Conservation (phyloP, 805 yeast genomes). For the Cyberlindnera suaveolens region DNA sequence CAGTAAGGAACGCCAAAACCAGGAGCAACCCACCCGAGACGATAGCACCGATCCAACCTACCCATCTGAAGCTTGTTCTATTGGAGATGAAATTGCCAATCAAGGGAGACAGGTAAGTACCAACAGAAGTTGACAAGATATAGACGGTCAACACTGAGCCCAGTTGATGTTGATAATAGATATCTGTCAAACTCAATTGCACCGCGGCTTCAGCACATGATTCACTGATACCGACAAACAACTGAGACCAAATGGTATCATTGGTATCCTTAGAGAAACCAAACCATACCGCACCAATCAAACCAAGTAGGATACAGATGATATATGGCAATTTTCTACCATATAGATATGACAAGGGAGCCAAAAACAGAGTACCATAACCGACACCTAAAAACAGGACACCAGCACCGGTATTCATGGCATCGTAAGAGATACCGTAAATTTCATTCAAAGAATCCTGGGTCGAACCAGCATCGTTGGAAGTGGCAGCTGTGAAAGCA, state of each 20-base stretch:
- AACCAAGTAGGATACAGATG: conserved; percentile 53
- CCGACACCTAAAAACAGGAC: conserved; percentile 68
- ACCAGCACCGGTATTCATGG: conserved; percentile 80
- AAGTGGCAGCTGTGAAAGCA: conserved; percentile 65
- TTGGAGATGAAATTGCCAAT: conserved; percentile 69
- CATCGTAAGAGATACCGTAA: conserved; percentile 57
- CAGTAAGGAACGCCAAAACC: conserved; percentile 53
- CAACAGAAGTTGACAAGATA: conserved; percentile 67
- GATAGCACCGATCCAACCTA: conserved; percentile 62
- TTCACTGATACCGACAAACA: conserved; percentile 76
- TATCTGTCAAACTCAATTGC: conserved; percentile 62
- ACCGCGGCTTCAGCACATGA: conserved; percentile 72
- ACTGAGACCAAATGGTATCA: conserved; percentile 72
- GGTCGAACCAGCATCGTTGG: conserved; percentile 69
- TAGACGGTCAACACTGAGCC: conserved; percentile 69
- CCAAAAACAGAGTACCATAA: conserved; percentile 53
- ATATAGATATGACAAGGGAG: conserved; percentile 63
- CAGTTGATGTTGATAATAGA: conserved; percentile 72
- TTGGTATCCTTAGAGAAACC: conserved; percentile 45
- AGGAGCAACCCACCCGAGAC: conserved; percentile 53
- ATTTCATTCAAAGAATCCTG: conserved; percentile 58
- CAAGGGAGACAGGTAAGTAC: conserved; percentile 75
- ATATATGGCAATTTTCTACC: conserved; percentile 63
- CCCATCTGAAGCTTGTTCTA: conserved; percentile 68
- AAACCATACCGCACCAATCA: conserved; percentile 68